These are phyloP conservation scores for Kazachstania bromeliacearum DNA, from an alignment of 805 yeast species.

Conservation along the genomic window DNA sequence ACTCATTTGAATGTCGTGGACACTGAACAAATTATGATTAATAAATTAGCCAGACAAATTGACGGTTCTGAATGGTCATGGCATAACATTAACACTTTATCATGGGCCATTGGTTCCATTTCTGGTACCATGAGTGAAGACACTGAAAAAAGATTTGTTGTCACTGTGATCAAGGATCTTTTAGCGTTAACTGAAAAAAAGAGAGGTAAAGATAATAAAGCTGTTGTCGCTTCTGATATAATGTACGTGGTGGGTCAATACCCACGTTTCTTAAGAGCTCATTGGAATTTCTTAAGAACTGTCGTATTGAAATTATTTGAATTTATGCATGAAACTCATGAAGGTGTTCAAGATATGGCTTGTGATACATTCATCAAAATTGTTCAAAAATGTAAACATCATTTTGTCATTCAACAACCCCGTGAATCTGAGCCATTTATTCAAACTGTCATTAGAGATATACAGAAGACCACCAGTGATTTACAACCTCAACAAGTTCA, in stretches of 20 bases:
- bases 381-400: conserved; percentile 89
- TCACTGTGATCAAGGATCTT: conserved; percentile 85
- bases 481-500: conserved; percentile 96
- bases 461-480: conserved; percentile 82
- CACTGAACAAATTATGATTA: conserved; percentile 89
- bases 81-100: conserved; percentile 92
- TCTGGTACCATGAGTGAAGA: conserved; percentile 98
- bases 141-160: conserved; percentile 89
- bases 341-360: conserved; percentile 99
- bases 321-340: conserved; percentile 99
- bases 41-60: conserved; percentile 81
- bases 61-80: conserved; percentile 99
- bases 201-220: conserved; percentile 95
- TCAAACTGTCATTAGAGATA: conserved; percentile 74
- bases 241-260: conserved; percentile 99
- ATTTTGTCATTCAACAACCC: conserved; percentile 80
- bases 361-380: conserved; percentile 97
- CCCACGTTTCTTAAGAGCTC: conserved; percentile 94
- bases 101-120: conserved; percentile 99
- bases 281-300: conserved; percentile 94
- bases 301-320: conserved; percentile 93
- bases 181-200: conserved; percentile 89
- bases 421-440: conserved; percentile 86
- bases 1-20: conserved; percentile 93
- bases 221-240: conserved; percentile 98